These are phyloP conservation scores for Tylopilus sp. DNA, from an alignment of 768 basidiomycete species.

Conservation along the genomic window DNA sequence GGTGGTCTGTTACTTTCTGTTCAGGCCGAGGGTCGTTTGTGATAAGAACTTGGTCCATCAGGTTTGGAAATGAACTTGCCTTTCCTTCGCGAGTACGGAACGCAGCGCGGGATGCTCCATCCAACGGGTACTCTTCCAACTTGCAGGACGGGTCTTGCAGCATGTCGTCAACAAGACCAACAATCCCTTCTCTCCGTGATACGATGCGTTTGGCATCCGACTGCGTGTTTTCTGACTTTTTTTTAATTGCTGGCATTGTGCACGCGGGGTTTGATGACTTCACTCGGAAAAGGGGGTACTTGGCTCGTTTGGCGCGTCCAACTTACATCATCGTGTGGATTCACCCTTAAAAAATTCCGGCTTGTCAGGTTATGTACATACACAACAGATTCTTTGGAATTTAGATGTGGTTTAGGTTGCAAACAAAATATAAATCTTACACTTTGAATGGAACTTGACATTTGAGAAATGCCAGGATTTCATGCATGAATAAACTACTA, in stretches of 20 bases:
- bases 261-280: too few relatives aligned
- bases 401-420: neutral
- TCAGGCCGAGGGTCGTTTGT: constrained; percentile 10
- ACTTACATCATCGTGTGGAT: too few relatives aligned
- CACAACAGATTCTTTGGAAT: neutral
- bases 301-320: too few relatives aligned
- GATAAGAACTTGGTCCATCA: neutral
- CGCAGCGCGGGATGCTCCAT: constrained; percentile 10
- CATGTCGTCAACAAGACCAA: neutral
- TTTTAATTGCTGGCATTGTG: neutral
- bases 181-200: neutral
- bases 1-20: constrained; percentile 48
- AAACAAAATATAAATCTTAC: too few relatives aligned
- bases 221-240: neutral
- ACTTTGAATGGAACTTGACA: too few relatives aligned
- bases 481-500: too few relatives aligned
- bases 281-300: neutral
- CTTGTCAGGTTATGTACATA: too few relatives aligned
- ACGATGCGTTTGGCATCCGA: neutral
- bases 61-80: constrained; percentile 7
- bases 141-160: neutral
- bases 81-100: constrained; percentile 30
- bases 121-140: constrained; percentile 12
- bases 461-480: too few relatives aligned
- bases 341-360: too few relatives aligned